These are phyloP conservation scores for Starmerella bombicola DNA, from an alignment of 805 yeast species.

Conservation along the genomic window DNA sequence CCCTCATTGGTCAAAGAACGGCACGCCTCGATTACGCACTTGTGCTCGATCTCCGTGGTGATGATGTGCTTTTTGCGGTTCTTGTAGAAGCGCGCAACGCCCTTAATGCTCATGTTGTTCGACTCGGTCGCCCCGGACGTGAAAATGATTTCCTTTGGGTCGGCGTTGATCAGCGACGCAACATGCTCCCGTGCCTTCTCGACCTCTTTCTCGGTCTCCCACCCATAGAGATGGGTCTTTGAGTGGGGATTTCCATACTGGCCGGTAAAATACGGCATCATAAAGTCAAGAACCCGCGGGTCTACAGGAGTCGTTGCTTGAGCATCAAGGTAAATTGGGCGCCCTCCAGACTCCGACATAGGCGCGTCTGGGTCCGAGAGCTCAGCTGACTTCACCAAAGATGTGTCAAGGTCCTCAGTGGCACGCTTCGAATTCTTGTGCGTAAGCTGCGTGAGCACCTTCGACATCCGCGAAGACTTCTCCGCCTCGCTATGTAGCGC, in stretches of 20 bases:
- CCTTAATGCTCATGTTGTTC: conserved; percentile 88
- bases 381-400: background rate
- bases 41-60: conserved; percentile 95
- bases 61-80: conserved; percentile 86
- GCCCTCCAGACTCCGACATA: conserved; percentile 28
- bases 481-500: conserved; percentile 14
- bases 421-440: conserved; percentile 11
- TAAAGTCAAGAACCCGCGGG: conserved; percentile 64
- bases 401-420: conserved; percentile 10
- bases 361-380: conserved; percentile 15
- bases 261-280: conserved; percentile 48
- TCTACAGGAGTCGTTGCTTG: conserved; percentile 98
- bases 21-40: conserved; percentile 95
- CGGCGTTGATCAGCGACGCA: conserved; percentile 79
- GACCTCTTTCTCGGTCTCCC: conserved; percentile 94
- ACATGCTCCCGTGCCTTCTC: conserved; percentile 74
- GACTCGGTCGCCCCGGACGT: conserved; percentile 98
- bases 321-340: conserved; percentile 93
- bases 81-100: conserved; percentile 85
- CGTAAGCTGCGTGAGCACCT: conserved; percentile 14
- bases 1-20: conserved; percentile 94
- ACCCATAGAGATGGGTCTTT: conserved; percentile 91
- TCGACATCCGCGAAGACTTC: conserved; percentile 11
- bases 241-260: conserved; percentile 97
- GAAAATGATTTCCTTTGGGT: conserved; percentile 91